Conservation (phyloP, 2,329 filamentous ascomycete genomes). For the Exophiala lecanii-corni region DNA sequence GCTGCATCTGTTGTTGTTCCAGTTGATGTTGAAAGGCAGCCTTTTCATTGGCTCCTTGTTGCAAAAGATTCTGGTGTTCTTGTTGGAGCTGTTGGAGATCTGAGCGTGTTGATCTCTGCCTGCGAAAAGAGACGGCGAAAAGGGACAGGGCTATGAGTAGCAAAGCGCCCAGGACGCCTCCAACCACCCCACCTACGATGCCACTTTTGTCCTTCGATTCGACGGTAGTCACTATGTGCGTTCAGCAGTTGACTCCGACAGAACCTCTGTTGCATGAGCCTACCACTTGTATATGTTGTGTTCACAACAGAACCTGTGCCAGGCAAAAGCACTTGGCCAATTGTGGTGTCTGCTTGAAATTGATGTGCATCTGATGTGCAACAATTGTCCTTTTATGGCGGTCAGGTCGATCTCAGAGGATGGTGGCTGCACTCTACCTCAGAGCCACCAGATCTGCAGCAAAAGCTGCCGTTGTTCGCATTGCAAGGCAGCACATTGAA, state of each 20-base stretch:
- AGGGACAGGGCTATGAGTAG: constrained; percentile 6
- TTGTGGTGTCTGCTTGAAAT: constrained; percentile 8
- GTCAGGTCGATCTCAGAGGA: neutral
- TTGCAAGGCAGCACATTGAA: constrained; percentile 11
- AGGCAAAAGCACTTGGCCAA: constrained; percentile 13
- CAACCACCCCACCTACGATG: constrained; percentile 5
- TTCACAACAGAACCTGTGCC: constrained; percentile 9
- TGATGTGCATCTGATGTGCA: constrained; percentile 5
- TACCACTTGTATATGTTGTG: constrained; percentile 13
- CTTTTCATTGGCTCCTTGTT: constrained; percentile 10
- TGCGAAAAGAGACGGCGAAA: constrained; percentile 5
- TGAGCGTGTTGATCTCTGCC: neutral
- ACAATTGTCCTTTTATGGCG: constrained; percentile 12
- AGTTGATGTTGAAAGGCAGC: constrained; percentile 13
- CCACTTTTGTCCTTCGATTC: constrained; percentile 2
- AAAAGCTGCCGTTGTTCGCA: constrained; percentile 13
- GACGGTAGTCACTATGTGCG: neutral
- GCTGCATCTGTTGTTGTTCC: constrained; percentile 2
- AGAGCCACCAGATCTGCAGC: constrained; percentile 9
- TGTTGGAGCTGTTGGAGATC: constrained; percentile 5
- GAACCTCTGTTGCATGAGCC: neutral
- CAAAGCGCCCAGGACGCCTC: constrained; percentile 10
- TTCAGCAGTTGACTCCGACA: neutral
- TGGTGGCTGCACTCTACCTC: neutral
- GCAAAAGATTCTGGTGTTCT: constrained; percentile 1